Conservation (phyloP, 2,329 filamentous ascomycete species). For the Dactylellina parvicollis region DNA sequence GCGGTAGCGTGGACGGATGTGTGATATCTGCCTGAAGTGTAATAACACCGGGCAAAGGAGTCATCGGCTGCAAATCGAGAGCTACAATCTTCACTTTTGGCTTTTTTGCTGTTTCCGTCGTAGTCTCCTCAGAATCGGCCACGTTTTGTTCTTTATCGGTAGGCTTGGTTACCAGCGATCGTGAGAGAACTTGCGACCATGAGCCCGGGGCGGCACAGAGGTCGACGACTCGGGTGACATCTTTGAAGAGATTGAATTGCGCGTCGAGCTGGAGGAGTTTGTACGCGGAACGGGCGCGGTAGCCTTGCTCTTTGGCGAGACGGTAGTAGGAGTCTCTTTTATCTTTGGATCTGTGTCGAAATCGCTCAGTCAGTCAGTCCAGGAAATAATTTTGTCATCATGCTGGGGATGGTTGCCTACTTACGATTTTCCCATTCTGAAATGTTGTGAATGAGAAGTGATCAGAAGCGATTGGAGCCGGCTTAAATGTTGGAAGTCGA, state of each 20-base stretch:
- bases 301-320: constrained; percentile 97
- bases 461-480: not conserved
- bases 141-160: constrained; percentile 58
- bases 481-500: not conserved
- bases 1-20: constrained; percentile 91
- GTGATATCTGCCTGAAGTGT: constrained; percentile 96
- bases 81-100: constrained; percentile 84
- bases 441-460: constrained; percentile 2
- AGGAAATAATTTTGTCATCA: not conserved
- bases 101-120: constrained; percentile 59
- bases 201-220: constrained; percentile 94
- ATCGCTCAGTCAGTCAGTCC: not conserved
- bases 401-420: constrained; percentile 2
- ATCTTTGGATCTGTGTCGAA: constrained; percentile 73
- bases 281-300: constrained; percentile 94
- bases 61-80: constrained; percentile 96
- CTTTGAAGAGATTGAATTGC: constrained; percentile 91
- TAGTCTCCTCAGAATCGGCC: constrained; percentile 62
- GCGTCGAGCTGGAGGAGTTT: constrained; percentile 95
- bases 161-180: constrained; percentile 75
- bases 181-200: constrained; percentile 95
- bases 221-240: constrained; percentile 92
- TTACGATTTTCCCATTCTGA: constrained; percentile 53
- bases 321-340: constrained; percentile 98
- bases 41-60: constrained; percentile 88